Evolutionary conservation across 345 rosid genomes (phyloP).

Genomic region (Salix brachista): DNA sequence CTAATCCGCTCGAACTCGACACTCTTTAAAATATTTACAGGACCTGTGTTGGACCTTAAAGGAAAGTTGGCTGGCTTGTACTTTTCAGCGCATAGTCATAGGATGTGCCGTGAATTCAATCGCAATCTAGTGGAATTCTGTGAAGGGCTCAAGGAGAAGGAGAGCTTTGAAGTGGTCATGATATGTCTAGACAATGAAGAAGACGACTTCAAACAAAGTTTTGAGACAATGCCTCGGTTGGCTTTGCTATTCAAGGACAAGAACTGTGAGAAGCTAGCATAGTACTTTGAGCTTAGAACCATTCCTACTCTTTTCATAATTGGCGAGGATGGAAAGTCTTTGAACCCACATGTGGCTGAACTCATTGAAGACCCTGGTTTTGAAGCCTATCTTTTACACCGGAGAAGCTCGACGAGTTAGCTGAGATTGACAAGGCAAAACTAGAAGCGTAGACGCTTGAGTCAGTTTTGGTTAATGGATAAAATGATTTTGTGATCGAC

Average conservation of each 20-base stretch:
- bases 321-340: conserved; percentile 68
- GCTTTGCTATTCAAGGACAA: conserved; percentile 59
- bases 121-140: conserved; percentile 46
- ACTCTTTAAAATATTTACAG: too few species aligned
- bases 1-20: too few species aligned
- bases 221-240: conserved; percentile 60
- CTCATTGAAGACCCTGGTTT: conserved; percentile 57
- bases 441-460: conserved; percentile 54
- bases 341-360: conserved; percentile 49
- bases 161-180: conserved; percentile 60
- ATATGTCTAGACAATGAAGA: conserved; percentile 58
- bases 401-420: conserved; percentile 42
- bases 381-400: conserved; percentile 60
- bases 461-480: conserved; percentile 54
- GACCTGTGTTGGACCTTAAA: conserved; percentile 53
- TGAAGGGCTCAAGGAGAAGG: conserved; percentile 46
- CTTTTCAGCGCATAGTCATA: conserved; percentile 34
- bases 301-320: conserved; percentile 61
- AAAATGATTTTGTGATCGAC: conserved; percentile 53
- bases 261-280: conserved; percentile 39
- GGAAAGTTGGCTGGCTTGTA: conserved; percentile 64
- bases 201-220: conserved; percentile 43
- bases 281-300: conserved; percentile 48
- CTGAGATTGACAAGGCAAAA: conserved; percentile 46
- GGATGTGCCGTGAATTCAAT: conserved; percentile 39